phyloP scores from a whole-genome alignment of 2,329 filamentous ascomycete species.

The Talaromyces sp. region DNA sequence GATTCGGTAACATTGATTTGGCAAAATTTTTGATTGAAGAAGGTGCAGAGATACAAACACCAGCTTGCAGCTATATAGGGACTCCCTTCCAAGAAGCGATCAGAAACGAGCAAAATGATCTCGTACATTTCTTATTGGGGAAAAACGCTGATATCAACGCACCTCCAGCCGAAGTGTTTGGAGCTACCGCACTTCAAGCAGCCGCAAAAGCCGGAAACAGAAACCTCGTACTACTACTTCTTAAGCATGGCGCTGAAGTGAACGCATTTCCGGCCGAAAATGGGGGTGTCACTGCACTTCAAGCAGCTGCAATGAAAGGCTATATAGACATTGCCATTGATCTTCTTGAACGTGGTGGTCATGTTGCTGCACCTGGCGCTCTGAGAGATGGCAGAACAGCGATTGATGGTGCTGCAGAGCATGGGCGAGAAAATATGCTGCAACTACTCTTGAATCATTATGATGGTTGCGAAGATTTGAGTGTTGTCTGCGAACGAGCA shows the following conservation, averaged over 20 bases:
- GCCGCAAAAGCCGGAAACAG: not conserved
- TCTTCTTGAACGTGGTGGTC: slow-evolving; percentile 20
- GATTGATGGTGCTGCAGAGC: slow-evolving; percentile 28
- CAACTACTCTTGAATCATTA: slow-evolving; percentile 27
- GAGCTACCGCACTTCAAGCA: slow-evolving; percentile 5
- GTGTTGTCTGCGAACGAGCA: slow-evolving; percentile 8
- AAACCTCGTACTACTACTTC: not conserved
- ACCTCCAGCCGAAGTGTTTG: not conserved
- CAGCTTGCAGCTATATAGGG: not conserved
- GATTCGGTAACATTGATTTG: not conserved
- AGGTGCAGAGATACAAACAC: not conserved
- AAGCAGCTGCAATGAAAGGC: not conserved
- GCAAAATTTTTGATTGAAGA: not conserved
- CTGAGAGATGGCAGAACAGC: slow-evolving; percentile 24
- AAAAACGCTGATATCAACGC: slow-evolving; percentile 23
- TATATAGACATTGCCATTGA: slow-evolving; percentile 15
- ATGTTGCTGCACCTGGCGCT: slow-evolving; percentile 18
- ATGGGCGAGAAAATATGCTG: slow-evolving; percentile 28
- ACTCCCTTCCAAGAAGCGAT: slow-evolving; percentile 7
- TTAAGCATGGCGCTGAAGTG: not conserved
- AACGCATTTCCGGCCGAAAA: not conserved
- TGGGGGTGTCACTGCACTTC: not conserved
- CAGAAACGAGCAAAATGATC: not conserved
- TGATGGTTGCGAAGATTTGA: slow-evolving; percentile 9
- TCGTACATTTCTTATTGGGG: slow-evolving; percentile 1